phyloP scores from a whole-genome alignment of 305 asterid genomes.

The Coffea humblotiana region DNA sequence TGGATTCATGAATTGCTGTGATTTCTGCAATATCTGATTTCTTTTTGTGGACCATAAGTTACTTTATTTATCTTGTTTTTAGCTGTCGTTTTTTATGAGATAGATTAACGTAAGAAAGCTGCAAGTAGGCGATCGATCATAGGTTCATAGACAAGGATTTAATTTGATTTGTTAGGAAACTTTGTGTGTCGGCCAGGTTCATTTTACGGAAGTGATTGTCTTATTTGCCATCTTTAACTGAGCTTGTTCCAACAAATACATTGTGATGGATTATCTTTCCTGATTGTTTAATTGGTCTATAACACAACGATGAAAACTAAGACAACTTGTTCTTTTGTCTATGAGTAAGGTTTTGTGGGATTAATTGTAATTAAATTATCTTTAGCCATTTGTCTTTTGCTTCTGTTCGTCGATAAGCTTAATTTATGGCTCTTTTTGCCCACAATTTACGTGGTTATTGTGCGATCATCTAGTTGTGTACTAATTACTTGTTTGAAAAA shows the following conservation, averaged over 20 bases:
- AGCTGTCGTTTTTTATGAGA: neutral
- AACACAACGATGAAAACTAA: neutral
- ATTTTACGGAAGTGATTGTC: neutral
- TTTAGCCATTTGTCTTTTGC: neutral
- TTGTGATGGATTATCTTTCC: neutral
- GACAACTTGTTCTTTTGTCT: neutral
- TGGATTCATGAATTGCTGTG: neutral
- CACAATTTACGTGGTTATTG: neutral
- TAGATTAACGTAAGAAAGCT: neutral
- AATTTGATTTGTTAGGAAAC: neutral
- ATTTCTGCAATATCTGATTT: neutral
- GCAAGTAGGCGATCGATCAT: neutral
- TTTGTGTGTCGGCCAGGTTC: constrained; percentile 6
- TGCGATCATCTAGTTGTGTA: neutral
- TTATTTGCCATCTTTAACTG: neutral
- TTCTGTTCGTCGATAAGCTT: neutral
- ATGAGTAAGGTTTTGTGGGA: neutral
- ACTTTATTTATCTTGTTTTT: neutral
- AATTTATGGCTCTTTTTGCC: neutral
- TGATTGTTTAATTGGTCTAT: neutral
- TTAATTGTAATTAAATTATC: neutral
- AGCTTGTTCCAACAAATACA: neutral
- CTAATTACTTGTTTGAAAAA: neutral
- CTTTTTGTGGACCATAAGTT: neutral
- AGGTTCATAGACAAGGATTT: neutral